Base-by-base conservation (phyloP, 345 rosid genomes). In the Arabidopsis suecica region DNA sequence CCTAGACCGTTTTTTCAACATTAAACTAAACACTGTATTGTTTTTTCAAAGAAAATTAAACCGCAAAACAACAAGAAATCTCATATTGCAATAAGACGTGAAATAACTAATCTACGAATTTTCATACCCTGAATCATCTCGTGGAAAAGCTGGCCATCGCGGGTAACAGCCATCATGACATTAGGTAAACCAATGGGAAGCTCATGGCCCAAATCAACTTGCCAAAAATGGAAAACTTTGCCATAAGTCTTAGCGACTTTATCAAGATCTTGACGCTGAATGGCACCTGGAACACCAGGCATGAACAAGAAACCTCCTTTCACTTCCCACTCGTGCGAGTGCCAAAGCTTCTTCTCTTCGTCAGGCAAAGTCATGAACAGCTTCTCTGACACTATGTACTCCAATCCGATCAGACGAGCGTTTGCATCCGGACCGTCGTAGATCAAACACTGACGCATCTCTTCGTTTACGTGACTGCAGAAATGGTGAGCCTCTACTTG, bases 221-320 rank as follows among this genome's bases (percentile, higher is more conserved):
- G 98, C 98, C 98, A 93, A 44, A 93, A 93, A 47, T 89, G 97
- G 74, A 85, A 73, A 5, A 86, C 84, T 83, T 91, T 88, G 2
- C 97, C 96, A 5, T 88, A 89, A 23, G 91, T 89, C 82, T 86
- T 88, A 57, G 82, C 78, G 3, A 88, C 84, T 79, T 86, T 91
- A 36, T 84, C 93, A 9, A 91, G 84, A 25, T 91, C 98, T 74
- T 70, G 79, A 23, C 88, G 82, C 73, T 88, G 74, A 14, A 89
- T 69, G 0, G 90, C 86, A 5, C 93, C 91, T 0, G 96, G 93
- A 10, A 88, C 75, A 3, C 88, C 83, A 0, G 94, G 96, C 89
- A 88, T 88, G 86, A 87, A 89, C 61, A 91, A 71, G 37, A 82
- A 61, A 20, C 96, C 97, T 22, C 97, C 86, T 78, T 87, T 93